Conservation (phyloP, 352 stramenopile species). For the Globisporangium radiosum region DNA sequence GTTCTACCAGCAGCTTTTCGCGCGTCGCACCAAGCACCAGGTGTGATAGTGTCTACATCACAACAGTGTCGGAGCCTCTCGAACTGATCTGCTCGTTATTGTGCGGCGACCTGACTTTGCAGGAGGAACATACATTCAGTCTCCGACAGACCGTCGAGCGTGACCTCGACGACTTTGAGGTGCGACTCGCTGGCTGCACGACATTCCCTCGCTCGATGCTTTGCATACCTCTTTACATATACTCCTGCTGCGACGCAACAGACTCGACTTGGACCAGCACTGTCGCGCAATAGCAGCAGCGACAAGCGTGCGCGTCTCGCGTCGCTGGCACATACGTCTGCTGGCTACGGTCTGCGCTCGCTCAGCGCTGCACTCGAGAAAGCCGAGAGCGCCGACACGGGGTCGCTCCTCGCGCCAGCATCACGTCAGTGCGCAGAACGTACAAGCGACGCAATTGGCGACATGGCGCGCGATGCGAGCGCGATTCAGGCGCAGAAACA, state of each 20-base stretch:
- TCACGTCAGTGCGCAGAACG: constrained; percentile 7
- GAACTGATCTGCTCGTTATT: not conserved
- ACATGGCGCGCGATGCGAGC: constrained; percentile 3
- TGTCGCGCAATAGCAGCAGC: not conserved
- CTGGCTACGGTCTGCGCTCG: constrained; percentile 58
- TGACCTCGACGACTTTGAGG: constrained; percentile 60
- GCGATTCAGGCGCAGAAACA: constrained; percentile 47
- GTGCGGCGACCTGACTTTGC: not conserved
- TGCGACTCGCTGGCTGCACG: constrained; percentile 2
- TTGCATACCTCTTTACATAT: too few relatives aligned
- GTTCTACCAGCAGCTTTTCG: constrained; percentile 53
- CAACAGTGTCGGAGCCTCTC: not conserved
- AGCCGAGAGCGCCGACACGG: constrained; percentile 5
- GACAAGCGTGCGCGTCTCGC: not conserved
- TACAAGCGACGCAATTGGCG: not conserved
- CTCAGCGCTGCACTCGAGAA: constrained; percentile 42
- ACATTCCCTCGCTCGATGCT: too few relatives aligned
- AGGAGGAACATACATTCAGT: constrained; percentile 46
- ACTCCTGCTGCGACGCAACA: not conserved
- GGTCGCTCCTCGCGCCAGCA: not conserved
- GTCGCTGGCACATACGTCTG: constrained; percentile 31
- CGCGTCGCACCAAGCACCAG: constrained; percentile 32
- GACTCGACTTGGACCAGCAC: constrained; percentile 4
- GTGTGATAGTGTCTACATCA: constrained; percentile 8
- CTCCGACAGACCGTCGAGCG: constrained; percentile 39